Percentiles rank a stretch among this genome's conserved stretches.
These are phyloP conservation scores for Penicillium frequentans DNA, from an alignment of 2,329 filamentous ascomycete genomes.

Conservation along the genomic window DNA sequence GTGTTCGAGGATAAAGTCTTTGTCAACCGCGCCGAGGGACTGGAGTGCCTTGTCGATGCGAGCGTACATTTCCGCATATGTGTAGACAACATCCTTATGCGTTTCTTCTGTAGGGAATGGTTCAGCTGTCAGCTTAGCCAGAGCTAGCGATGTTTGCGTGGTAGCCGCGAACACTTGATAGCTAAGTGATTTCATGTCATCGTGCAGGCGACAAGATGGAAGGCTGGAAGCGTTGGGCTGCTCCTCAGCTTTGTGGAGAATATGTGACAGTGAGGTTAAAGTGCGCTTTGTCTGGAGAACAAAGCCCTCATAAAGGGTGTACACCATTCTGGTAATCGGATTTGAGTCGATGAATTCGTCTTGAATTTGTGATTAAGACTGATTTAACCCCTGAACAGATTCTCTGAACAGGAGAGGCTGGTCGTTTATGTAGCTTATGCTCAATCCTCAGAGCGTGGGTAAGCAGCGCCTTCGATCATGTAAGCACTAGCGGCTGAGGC, in stretches of 20 bases:
- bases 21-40: slow-evolving; percentile 1
- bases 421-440: too few species aligned
- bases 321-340: neutral
- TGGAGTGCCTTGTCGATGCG: slow-evolving; percentile 5
- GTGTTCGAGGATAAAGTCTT: neutral
- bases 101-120: neutral
- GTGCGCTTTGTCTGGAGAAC: slow-evolving; percentile 9
- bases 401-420: too few species aligned
- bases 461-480: too few species aligned
- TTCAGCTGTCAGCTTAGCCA: slow-evolving; percentile 2
- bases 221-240: slow-evolving; percentile 5
- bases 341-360: too few species aligned
- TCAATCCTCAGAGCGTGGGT: too few species aligned
- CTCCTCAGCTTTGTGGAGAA: slow-evolving; percentile 8
- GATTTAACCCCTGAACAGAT: too few species aligned
- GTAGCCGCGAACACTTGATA: slow-evolving; percentile 8
- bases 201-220: slow-evolving; percentile 3
- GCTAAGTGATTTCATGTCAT: slow-evolving; percentile 9
- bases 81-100: neutral
- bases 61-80: slow-evolving; percentile 7
- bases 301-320: slow-evolving; percentile 11
- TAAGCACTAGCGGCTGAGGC: too few species aligned
- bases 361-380: too few species aligned
- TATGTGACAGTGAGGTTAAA: slow-evolving; percentile 2
- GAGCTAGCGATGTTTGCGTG: slow-evolving; percentile 1